Evolutionary conservation across 2,329 filamentous ascomycete genomes (phyloP).

Genomic region (Botrytis tulipae): DNA sequence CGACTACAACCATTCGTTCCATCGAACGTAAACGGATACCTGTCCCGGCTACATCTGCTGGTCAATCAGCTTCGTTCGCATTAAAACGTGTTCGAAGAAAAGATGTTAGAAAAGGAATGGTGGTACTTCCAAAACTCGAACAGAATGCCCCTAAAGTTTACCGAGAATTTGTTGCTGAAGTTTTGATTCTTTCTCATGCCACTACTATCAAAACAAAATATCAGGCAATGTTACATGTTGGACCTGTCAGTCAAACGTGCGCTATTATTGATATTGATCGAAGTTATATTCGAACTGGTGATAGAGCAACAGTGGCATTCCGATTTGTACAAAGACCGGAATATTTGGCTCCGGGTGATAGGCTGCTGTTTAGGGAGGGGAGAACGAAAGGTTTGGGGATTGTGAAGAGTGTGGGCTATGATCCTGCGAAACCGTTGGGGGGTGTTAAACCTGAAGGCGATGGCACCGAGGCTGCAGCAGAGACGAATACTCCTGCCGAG

Average conservation of each 20-base stretch:
- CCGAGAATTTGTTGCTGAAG: constrained; percentile 79
- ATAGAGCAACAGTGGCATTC: constrained; percentile 92
- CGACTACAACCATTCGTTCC: constrained; percentile 78
- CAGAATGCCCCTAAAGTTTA: constrained; percentile 68
- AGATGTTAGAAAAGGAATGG: constrained; percentile 97
- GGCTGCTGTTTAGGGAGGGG: constrained; percentile 89
- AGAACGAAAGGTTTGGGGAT: constrained; percentile 94
- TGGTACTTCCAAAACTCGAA: constrained; percentile 82
- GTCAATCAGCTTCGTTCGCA: constrained; percentile 90
- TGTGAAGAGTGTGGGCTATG: constrained; percentile 87
- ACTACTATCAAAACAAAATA: constrained; percentile 97
- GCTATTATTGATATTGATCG: constrained; percentile 96
- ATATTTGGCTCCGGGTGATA: constrained; percentile 83
- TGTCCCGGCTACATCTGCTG: constrained; percentile 83
- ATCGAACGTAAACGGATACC: constrained; percentile 93
- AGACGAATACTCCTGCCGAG: neutral
- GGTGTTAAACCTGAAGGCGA: constrained; percentile 15
- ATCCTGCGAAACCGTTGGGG: constrained; percentile 54
- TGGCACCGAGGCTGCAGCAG: neutral
- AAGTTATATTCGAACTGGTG: constrained; percentile 91
- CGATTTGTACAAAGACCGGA: constrained; percentile 92
- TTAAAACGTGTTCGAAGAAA: constrained; percentile 83
- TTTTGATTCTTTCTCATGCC: constrained; percentile 90
- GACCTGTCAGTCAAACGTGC: constrained; percentile 91
- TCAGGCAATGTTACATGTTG: constrained; percentile 97